Base-by-base conservation (phyloP, 805 yeast species). In the Cephaloascus albidus region DNA sequence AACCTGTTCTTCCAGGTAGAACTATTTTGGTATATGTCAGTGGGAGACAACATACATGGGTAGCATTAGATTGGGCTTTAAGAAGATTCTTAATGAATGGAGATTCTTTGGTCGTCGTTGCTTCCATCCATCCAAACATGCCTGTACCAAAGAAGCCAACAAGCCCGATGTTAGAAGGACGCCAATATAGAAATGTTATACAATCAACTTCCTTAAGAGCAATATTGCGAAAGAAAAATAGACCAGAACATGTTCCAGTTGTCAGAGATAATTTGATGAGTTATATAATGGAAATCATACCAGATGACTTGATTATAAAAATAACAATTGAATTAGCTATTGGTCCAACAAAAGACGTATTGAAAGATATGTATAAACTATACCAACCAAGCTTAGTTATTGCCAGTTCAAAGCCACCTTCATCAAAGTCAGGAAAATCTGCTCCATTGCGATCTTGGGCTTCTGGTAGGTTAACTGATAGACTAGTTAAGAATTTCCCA, bases 21-120 rank as follows among this genome's bases (percentile, higher is more conserved):
- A 70, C 71, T 1, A 63, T 83, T 4, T 51, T 84, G 53, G 77
- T 81, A 20, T 82, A 82, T 51, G 63, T 85, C 23, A 68, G 79
- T 46, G 94, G 87, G 3, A 62, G 90, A 43, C 68, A 63, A 40
- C 90, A 84, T 60, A 81, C 93, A 0, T 85, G 95, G 95, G 86
- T 82, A 10, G 78, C 87, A 1, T 56, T 85, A 20, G 95, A 85
- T 54, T 85, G 85, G 80, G 62, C 76, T 4, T 57, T 83, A 39
- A 65, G 65, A 36, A 60, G 66, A 33, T 58, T 81, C 10, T 56
- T 81, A 3, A 76, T 73, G 46, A 63, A 78, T 47, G 85, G 87
- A 6, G 95, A 85, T 55, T 70, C 77, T 12, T 57, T 85, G 10
- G 74, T 84, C 3, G 70, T 85, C 5, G 71, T 76, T 4, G 69